Conservation (phyloP, 257 asterid species). For the Solanum lycopersicoides region DNA sequence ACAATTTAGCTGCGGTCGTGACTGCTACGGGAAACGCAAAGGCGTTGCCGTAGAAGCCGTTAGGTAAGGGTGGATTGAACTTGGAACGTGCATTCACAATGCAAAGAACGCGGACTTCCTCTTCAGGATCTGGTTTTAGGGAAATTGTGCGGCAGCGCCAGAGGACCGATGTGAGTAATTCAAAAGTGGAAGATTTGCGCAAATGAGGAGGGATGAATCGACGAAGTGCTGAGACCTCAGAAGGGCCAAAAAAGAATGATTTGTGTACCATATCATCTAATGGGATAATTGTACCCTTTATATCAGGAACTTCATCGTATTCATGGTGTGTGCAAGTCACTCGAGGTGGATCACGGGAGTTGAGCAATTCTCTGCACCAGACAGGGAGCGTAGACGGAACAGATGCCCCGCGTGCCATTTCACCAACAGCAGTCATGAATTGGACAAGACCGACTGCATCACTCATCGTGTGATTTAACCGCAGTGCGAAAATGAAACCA, state of each 20-base stretch:
- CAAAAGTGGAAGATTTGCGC: conserved; percentile 21
- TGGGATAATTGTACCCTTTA: conserved; percentile 30
- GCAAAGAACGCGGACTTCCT: conserved; percentile 14
- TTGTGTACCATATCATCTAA: conserved; percentile 31
- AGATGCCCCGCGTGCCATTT: conserved; percentile 42
- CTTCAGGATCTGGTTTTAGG: conserved; percentile 14
- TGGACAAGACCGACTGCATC: conserved; percentile 57
- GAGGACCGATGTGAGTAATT: conserved; percentile 17
- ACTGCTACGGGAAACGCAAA: conserved; percentile 22
- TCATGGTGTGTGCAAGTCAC: conserved; percentile 31
- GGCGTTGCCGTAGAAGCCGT: conserved; percentile 30
- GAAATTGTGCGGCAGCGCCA: conserved; percentile 25
- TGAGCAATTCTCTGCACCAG: conserved; percentile 48
- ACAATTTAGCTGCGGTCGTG: conserved; percentile 13
- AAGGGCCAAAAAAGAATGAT: conserved; percentile 41
- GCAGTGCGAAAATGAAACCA: conserved; percentile 50
- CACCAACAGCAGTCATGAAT: conserved; percentile 49
- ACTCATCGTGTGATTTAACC: conserved; percentile 54
- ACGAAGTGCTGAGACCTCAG: conserved; percentile 39
- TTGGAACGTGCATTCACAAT: conserved; percentile 13
- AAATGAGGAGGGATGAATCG: conserved; percentile 23
- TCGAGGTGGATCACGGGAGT: conserved; percentile 35
- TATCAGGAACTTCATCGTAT: conserved; percentile 40
- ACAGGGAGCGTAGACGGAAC: conserved; percentile 36
- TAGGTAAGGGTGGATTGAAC: conserved; percentile 9